Evolutionary conservation across 495 filamentous ascomycete genomes (phyloP).

Genomic region (Astrothelium subdiscretum): DNA sequence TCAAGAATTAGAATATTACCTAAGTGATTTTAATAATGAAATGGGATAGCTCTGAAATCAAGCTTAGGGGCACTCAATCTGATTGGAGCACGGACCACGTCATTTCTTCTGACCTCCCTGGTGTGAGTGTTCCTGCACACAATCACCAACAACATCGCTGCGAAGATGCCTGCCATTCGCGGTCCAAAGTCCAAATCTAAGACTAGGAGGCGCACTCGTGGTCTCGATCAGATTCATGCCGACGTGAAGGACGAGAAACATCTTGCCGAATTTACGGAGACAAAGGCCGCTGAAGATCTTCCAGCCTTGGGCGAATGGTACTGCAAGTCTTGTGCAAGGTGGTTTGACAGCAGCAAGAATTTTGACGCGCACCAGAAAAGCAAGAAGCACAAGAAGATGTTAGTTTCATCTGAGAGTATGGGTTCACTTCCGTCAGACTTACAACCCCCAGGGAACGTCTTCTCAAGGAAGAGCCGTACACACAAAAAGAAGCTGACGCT

Average conservation of each 20-base stretch:
- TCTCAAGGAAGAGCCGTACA: constrained; percentile 70
- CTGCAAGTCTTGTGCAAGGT: constrained; percentile 91
- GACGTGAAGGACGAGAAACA: constrained; percentile 69
- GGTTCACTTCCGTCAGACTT: neutral
- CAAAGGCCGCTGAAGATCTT: constrained; percentile 74
- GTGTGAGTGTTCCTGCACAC: too few relatives aligned
- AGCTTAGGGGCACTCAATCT: too few relatives aligned
- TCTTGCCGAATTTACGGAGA: constrained; percentile 60
- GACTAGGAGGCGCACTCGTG: constrained; percentile 49
- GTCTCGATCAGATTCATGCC: constrained; percentile 77
- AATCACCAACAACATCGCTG: too few relatives aligned
- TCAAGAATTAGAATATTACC: too few relatives aligned
- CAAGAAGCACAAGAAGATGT: constrained; percentile 89
- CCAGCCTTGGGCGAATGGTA: constrained; percentile 75
- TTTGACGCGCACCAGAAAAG: constrained; percentile 66
- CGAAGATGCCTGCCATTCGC: constrained; percentile 30
- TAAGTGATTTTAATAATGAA: too few relatives aligned
- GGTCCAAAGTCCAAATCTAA: constrained; percentile 38
- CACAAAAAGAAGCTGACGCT: constrained; percentile 74
- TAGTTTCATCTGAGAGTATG: constrained; percentile 16
- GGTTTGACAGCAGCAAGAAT: constrained; percentile 79
- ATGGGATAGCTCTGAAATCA: too few relatives aligned
- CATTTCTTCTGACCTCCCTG: too few relatives aligned
- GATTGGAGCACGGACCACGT: too few relatives aligned
- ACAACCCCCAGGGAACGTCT: constrained; percentile 48